Base-by-base conservation (phyloP, 495 filamentous ascomycete genomes). In the Pseudomonodictys pantanalensis region DNA sequence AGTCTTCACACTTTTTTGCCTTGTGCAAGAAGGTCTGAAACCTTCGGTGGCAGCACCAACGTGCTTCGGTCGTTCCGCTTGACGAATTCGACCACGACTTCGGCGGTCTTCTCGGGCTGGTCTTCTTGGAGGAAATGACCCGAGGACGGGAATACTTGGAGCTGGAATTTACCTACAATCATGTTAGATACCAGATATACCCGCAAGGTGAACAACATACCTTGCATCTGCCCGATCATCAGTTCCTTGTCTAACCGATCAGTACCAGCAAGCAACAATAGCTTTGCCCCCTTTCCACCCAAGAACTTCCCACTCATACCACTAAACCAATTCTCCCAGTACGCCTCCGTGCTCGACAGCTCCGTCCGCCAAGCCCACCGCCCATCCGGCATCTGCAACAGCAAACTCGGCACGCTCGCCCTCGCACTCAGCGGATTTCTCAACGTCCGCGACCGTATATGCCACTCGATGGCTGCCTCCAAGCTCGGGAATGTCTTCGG, bases 81-180 rank as follows among this genome's bases (percentile, higher is more conserved):
- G 67, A 92, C 89, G 65, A 99, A 97, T 69, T 97, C 95, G 2
- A 87, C 91, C 50, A 97, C 72, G 9, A 69, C 51, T 45, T 69
- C 68, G 26, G 95, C 93, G 25, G 86, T 92, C 76, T 90, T 95
- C 59, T 87, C 85, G 1, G 95, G 91, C 52, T 90, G 80, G 71
- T 99, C 93, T 72, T 99, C 93, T 58, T 97, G 95, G 46, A 99
- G 81, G 65, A 97, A 98, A 72, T 97, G 93, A 0, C 93, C 93
- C 5, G 92, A 91, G 72, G 96, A 89, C 0, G 95, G 95, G 58
- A 97, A 86, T 17, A 99, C 92, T 51, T 95, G 86, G 17, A 99
- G 78, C 54, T 96, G 91, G 69, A 97, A 99, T 77, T 97, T 97
- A 0, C 91, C 91, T 90, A 26, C 25, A 39, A 38, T 5, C 26